Percentiles rank a stretch among this genome's conserved stretches.
These are phyloP conservation scores for Fusarium bactridioides DNA, from an alignment of 2,329 filamentous ascomycete species.

Conservation along the genomic window DNA sequence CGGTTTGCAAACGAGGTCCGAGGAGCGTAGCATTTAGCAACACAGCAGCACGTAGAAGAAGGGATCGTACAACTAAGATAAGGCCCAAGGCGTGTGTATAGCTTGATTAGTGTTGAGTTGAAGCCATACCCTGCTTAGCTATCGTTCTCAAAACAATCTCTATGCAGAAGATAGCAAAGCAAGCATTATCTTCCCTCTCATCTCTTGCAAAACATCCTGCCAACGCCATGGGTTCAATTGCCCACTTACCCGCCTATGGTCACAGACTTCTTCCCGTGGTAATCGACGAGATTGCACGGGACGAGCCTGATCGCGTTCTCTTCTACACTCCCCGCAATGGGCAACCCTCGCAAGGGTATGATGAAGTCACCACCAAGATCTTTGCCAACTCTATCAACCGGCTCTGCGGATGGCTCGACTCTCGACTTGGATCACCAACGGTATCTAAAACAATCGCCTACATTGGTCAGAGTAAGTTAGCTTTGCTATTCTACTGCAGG, in stretches of 20 bases:
- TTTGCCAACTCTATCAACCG: background rate
- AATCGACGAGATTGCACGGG: background rate
- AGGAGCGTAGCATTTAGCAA: background rate
- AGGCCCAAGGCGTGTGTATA: background rate
- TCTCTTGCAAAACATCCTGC: background rate
- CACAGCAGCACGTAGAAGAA: background rate
- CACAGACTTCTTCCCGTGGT: background rate
- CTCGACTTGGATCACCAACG: background rate
- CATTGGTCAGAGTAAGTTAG: background rate
- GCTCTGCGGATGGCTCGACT: background rate
- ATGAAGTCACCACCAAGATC: background rate
- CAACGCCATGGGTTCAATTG: background rate
- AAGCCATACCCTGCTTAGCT: background rate
- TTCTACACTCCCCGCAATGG: background rate
- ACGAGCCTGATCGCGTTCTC: background rate
- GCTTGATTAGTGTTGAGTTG: background rate
- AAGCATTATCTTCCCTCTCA: background rate
- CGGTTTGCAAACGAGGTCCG: background rate
- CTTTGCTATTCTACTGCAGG: accelerated
- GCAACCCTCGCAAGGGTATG: background rate
- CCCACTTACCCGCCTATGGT: background rate
- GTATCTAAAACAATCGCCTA: background rate
- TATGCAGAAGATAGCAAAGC: background rate
- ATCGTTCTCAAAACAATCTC: background rate
- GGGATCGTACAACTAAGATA: background rate